Evolutionary conservation across 352 stramenopile species (phyloP), one percentile per base, ranked within the genome.

Genomic region (Pythium phragmiticola): DNA sequence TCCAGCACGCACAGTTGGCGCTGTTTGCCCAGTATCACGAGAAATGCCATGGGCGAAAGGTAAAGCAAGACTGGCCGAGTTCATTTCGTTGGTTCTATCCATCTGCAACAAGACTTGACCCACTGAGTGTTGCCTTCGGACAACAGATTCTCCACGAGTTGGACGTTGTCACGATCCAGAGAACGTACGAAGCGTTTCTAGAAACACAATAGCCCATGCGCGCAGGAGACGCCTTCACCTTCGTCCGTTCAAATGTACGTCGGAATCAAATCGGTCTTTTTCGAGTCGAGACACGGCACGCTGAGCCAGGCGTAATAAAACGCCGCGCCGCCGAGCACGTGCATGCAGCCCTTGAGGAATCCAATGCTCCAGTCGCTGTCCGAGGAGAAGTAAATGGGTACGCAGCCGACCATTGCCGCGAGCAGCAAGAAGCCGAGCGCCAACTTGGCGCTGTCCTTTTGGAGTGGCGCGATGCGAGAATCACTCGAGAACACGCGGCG

Each of bases 271-370:
- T 92, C 84, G 30, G 83, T 86, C 69, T 92, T 92, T 69, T 92
- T 92, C 16, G 84, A 90, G 67, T 92, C 84, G 46, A 92, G 73
- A 47, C 84, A 92, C 21, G 84, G 79, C 17, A 90, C 81, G 12
- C 78, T 76, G 6, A 89, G 77, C 84, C 84, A 92, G 56, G 84
- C 82, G 49, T 87, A 88, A 70, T 90, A 92, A 60, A 90, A 92
- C 14, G 78, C 75, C 1, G 76, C 78, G 19, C 81, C 84, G 8
- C 75, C 81, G 12, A 87, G 60, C 53, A 90, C 64, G 71, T 90
- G 81, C 80, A 90, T 89, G 39, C 76, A 71, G 0, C 80, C 84
- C 52, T 89, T 88, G 28, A 78, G 67, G 26, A 90, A 75, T 6
- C 81, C 84, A 30, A 89, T 56, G 4, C 68, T 72, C 57, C 78